A percentile compares a stretch with the other conserved stretches of the same genome.
phyloP scores from a whole-genome alignment of 2,329 filamentous ascomycete species.

The Trichoderma sp. region DNA sequence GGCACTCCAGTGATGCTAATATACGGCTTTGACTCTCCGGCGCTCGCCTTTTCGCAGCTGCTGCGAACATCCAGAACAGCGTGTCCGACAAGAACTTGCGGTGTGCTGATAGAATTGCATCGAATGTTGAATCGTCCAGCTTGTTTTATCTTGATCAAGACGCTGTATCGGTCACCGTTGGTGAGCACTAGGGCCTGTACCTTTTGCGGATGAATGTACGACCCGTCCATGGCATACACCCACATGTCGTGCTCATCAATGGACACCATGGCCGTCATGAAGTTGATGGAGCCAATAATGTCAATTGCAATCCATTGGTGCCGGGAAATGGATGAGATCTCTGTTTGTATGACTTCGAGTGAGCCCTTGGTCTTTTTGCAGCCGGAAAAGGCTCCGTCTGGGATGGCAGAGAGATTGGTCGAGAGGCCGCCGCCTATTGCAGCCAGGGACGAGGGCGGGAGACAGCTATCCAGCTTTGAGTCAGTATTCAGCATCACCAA shows the following conservation, averaged over 20 bases:
- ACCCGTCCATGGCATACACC: slow-evolving; percentile 57
- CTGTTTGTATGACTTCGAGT: slow-evolving; percentile 48
- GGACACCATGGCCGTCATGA: slow-evolving; percentile 49
- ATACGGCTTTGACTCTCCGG: slow-evolving; percentile 43
- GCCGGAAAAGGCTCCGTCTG: slow-evolving; percentile 47
- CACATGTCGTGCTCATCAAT: slow-evolving; percentile 58
- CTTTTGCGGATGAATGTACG: slow-evolving; percentile 55
- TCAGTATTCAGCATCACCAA: not conserved
- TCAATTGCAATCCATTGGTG: slow-evolving; percentile 56
- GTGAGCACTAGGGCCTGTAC: slow-evolving; percentile 51
- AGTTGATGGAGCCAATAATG: slow-evolving; percentile 55
- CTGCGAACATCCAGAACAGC: slow-evolving; percentile 49
- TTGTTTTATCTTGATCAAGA: slow-evolving; percentile 51
- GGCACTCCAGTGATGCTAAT: slow-evolving; percentile 54
- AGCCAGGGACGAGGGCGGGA: not conserved
- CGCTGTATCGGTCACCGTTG: slow-evolving; percentile 57
- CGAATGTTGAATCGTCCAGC: slow-evolving; percentile 58
- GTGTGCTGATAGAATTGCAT: slow-evolving; percentile 49
- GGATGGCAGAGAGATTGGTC: slow-evolving; percentile 39
- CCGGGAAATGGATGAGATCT: not conserved
- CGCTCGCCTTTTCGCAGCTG: not conserved
- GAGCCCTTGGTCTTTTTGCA: slow-evolving; percentile 52
- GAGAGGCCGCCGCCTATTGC: not conserved
- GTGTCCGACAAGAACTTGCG: slow-evolving; percentile 58
- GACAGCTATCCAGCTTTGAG: not conserved